Conservation (phyloP, 371 early-diverging fungal genomes). For the Dipsacomyces acuminosporus region DNA sequence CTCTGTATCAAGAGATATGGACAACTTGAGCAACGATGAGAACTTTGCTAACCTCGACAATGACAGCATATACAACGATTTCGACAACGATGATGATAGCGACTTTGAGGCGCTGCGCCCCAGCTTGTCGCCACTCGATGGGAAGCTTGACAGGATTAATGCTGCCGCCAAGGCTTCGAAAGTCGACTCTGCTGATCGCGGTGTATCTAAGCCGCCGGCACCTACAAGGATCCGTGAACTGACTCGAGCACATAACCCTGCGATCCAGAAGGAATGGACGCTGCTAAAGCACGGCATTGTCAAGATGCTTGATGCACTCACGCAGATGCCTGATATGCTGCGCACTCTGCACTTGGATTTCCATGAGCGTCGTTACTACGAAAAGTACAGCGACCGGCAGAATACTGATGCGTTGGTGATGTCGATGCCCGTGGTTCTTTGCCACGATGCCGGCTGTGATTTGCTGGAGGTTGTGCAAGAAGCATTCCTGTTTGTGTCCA, state of each 20-base stretch:
- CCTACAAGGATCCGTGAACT: constrained; percentile 29
- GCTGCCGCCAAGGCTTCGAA: not conserved
- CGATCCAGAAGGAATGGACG: constrained; percentile 34
- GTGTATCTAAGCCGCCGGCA: constrained; percentile 4
- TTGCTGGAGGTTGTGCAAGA: constrained; percentile 73
- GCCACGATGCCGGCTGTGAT: constrained; percentile 52
- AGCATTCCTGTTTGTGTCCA: constrained; percentile 76
- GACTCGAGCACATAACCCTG: constrained; percentile 33
- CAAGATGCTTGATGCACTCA: constrained; percentile 37
- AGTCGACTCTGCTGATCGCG: not conserved
- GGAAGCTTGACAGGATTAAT: constrained; percentile 19
- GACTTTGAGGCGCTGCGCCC: constrained; percentile 26
- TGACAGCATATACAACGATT: constrained; percentile 5
- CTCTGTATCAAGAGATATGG: too few species aligned
- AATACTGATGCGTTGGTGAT: too few species aligned
- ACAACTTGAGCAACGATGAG: not conserved
- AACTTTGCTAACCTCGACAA: not conserved
- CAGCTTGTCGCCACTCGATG: constrained; percentile 18
- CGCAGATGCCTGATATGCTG: constrained; percentile 42
- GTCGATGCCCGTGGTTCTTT: not conserved
- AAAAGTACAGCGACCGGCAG: not conserved
- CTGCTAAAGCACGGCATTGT: constrained; percentile 34
- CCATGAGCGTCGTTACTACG: constrained; percentile 25
- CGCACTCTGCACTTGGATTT: constrained; percentile 35
- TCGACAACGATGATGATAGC: constrained; percentile 11